Conservation (phyloP, 352 stramenopile species). For the Globisporangium mamillatum region DNA sequence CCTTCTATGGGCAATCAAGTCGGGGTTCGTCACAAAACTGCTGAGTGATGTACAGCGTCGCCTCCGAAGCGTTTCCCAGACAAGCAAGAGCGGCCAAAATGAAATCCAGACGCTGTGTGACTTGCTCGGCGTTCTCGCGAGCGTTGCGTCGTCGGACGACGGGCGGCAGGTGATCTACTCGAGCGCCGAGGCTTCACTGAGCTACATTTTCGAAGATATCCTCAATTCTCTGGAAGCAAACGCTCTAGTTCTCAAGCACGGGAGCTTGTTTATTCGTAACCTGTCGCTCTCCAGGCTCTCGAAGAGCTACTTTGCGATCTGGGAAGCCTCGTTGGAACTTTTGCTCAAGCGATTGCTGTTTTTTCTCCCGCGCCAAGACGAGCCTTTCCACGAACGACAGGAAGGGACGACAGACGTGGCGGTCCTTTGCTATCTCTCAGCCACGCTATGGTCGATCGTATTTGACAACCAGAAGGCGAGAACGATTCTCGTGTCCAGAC, state of each 20-base stretch:
- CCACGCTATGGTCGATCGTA: constrained; percentile 49
- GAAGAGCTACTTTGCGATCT: constrained; percentile 59
- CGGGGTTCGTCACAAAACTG: constrained; percentile 34
- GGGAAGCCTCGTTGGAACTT: constrained; percentile 41
- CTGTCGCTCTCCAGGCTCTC: constrained; percentile 49
- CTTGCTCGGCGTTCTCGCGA: constrained; percentile 45
- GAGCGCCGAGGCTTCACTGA: constrained; percentile 29
- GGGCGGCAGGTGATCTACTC: constrained; percentile 37
- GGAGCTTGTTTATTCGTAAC: constrained; percentile 55
- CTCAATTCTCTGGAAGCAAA: constrained; percentile 27
- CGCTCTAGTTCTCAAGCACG: constrained; percentile 23
- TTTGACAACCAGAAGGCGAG: constrained; percentile 68
- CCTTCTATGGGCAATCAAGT: constrained; percentile 41
- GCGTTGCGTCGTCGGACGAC: constrained; percentile 42
- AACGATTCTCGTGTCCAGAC: constrained; percentile 33
- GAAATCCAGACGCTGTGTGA: constrained; percentile 38
- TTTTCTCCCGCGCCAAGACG: background rate
- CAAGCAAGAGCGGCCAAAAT: constrained; percentile 25
- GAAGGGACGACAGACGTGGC: background rate
- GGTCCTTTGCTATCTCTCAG: constrained; percentile 22
- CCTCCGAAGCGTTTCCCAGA: constrained; percentile 32
- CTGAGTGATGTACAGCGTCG: constrained; percentile 36
- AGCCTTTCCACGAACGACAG: background rate
- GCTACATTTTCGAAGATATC: constrained; percentile 46
- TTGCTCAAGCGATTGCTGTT: constrained; percentile 30